Percentiles rank a stretch among this genome's conserved stretches.
These are phyloP conservation scores for Cordia subcordata DNA, from an alignment of 257 asterid species.

Conservation along the genomic window DNA sequence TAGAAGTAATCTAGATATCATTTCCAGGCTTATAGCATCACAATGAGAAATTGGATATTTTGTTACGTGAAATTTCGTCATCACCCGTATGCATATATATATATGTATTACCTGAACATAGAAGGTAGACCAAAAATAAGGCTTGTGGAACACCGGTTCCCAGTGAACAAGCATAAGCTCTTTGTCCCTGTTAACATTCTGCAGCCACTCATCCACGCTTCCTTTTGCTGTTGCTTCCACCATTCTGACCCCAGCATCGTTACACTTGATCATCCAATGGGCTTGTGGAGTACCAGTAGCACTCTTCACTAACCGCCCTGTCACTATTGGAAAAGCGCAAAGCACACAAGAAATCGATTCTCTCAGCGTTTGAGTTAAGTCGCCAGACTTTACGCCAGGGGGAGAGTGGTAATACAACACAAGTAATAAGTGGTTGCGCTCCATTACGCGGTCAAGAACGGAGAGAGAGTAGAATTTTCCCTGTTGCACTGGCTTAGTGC, in stretches of 20 bases:
- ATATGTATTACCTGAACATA: constrained; percentile 63
- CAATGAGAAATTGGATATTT: no score
- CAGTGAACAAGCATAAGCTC: constrained; percentile 51
- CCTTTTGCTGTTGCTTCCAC: constrained; percentile 43
- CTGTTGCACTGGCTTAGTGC: constrained; percentile 44
- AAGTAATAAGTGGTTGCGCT: constrained; percentile 29
- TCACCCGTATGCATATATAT: not conserved
- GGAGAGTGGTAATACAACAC: constrained; percentile 39
- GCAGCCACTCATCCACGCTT: constrained; percentile 47
- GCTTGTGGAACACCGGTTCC: constrained; percentile 55
- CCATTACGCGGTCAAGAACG: constrained; percentile 51
- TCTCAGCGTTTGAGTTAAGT: constrained; percentile 27
- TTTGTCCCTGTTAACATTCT: constrained; percentile 50
- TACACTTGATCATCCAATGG: constrained; percentile 51
- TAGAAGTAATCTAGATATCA: no score
- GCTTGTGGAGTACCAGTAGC: constrained; percentile 34
- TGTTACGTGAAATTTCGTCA: not conserved
- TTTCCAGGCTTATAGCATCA: no score
- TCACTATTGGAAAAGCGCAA: constrained; percentile 29
- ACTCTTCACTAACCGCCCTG: constrained; percentile 40
- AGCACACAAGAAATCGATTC: constrained; percentile 39
- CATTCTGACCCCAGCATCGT: constrained; percentile 59
- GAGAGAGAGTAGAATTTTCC: constrained; percentile 39
- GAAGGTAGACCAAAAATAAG: constrained; percentile 59
- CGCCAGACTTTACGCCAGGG: constrained; percentile 24